phyloP scores from a whole-genome alignment of 2,329 filamentous ascomycete species.

The Pseudogymnoascus sp. region DNA sequence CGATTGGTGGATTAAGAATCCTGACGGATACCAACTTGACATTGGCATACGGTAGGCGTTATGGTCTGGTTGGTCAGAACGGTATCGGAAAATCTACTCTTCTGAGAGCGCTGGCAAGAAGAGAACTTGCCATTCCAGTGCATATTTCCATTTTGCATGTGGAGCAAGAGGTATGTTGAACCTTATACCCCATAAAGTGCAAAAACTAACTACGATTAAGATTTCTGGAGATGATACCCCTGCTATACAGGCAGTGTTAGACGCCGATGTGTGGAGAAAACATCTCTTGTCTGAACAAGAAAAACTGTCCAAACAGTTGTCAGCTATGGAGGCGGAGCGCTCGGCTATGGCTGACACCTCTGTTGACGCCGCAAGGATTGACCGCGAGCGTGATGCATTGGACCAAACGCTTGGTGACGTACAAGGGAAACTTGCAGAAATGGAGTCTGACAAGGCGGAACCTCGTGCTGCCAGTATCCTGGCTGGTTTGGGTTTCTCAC shows the following conservation, averaged over 20 bases:
- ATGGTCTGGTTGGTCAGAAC: conserved; percentile 97
- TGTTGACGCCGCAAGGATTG: conserved; percentile 75
- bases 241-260: conserved; percentile 87
- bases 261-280: conserved; percentile 98
- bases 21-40: conserved; percentile 86
- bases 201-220: conserved; percentile 37
- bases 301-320: conserved; percentile 72
- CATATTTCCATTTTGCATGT: conserved; percentile 99
- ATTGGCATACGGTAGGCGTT: conserved; percentile 84
- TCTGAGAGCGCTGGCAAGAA: conserved; percentile 78
- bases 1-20: conserved; percentile 83
- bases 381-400: conserved; percentile 80
- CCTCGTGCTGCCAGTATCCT: conserved; percentile 92
- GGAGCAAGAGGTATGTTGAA: conserved; percentile 75
- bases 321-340: conserved; percentile 70
- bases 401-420: conserved; percentile 89
- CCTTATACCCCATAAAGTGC: not conserved
- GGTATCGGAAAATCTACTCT: conserved; percentile 98
- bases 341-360: conserved; percentile 84
- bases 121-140: conserved; percentile 90
- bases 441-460: conserved; percentile 99
- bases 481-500: conserved; percentile 91
- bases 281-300: conserved; percentile 83
- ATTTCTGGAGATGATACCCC: conserved; percentile 93
- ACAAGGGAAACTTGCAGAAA: conserved; percentile 86